phyloP scores from a whole-genome alignment of 306 rosid genomes.

The Cucumis melo region DNA sequence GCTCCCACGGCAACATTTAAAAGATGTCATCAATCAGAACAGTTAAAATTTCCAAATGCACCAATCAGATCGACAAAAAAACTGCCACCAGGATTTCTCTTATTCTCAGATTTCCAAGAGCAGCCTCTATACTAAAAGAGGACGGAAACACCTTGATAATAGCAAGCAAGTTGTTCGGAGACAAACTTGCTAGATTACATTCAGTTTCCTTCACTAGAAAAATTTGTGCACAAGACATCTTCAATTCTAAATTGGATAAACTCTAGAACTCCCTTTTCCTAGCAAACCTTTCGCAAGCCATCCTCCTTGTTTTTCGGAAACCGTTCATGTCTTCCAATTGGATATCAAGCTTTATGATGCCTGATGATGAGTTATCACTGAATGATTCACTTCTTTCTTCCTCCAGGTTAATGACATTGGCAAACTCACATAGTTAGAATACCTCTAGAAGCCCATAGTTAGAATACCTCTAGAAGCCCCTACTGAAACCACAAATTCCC shows the following conservation, averaged over 20 bases:
- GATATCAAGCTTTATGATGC: conserved; percentile 23
- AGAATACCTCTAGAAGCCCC: no score
- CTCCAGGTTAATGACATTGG: conserved; percentile 56
- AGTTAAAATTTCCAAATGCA: no score
- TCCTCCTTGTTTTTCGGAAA: conserved; percentile 27
- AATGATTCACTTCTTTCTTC: conserved; percentile 36
- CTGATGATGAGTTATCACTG: conserved; percentile 39
- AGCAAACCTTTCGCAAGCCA: conserved; percentile 69
- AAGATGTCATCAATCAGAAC: no score
- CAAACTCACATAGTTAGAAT: conserved; percentile 31
- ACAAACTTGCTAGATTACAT: conserved; percentile 71
- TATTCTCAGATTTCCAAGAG: no score
- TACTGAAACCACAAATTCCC: no score
- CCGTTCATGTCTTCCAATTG: conserved; percentile 34
- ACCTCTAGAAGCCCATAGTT: no score
- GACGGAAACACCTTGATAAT: no score
- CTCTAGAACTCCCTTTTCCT: conserved; percentile 84
- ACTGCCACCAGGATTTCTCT: no score
- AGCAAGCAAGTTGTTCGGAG: no score
- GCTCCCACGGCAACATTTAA: no score
- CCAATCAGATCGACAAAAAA: no score
- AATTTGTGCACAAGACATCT: conserved; percentile 83
- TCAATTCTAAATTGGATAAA: conserved; percentile 61
- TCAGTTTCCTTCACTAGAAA: conserved; percentile 75
- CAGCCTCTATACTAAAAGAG: no score